Base-by-base conservation (phyloP, 164 flowering plant species). In the Chimonanthus salicifolius region DNA sequence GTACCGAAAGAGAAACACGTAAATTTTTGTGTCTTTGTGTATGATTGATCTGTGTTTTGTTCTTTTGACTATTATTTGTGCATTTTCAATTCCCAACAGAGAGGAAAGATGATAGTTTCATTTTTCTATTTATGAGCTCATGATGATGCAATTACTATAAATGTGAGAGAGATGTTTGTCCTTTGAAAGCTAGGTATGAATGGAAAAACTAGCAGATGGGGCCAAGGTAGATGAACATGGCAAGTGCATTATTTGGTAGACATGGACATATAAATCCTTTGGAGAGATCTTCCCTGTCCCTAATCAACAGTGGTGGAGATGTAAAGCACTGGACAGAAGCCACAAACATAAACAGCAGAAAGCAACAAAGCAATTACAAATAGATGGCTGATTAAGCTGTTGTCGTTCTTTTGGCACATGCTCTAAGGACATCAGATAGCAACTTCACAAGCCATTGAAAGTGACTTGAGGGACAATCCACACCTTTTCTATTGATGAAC, bases 391-490 rank as follows among this genome's bases (percentile, higher is more conserved):
- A 45, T 44, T 45, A 44, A 9, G 60, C 68, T 66, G 49, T 66
- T 66, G 46, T 46, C 48, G 68, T 45, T n/a, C 47, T 7, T 66
- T 66, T 66, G 68, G 68, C 18, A 5, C 48, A n/a, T 13, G n/a
- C 7, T 45, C n/a, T 3, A 11, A 7, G 20, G 6, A 66, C 47
- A 44, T 13, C 46, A 44, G 68, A 66, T 44, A 66, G 48, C n/a
- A 45, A 66, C 68, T 4, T 66, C 45, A 44, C 68, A 66, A 46
- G 48, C 68, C 49, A 46, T 33, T 7, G 68, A 66, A 47, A 66
- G n/a, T 45, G 68, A 66, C 46, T 66, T 66, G 68, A 44, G 68
- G 68, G 33, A 64, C 47, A 44, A 66, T 66, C 48, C 44, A 10
- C 47, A 15, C 68, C 68, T 66, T 66, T 46, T 66, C 47, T 45